Percentiles rank a stretch among this genome's conserved stretches.
phyloP scores from a whole-genome alignment of 768 basidiomycete genomes.

The Brasilioporus rufonigricans region DNA sequence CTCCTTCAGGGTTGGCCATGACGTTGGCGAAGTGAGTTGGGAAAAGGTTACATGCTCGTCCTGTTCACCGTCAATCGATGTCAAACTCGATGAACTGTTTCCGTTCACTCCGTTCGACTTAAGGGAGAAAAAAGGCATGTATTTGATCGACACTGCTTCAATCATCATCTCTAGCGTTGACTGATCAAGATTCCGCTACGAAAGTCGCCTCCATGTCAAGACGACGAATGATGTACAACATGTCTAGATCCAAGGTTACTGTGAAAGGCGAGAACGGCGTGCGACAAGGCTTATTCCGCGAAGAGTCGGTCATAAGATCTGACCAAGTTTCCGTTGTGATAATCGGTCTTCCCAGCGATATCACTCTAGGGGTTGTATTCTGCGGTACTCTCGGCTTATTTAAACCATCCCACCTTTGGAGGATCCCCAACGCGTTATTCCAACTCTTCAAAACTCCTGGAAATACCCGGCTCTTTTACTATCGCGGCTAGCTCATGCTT shows the following conservation, averaged over 20 bases:
- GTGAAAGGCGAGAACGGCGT: slow-evolving; percentile 4
- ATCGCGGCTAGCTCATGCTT: slow-evolving; percentile 17
- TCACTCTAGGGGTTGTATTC: slow-evolving; percentile 12
- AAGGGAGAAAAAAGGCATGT: slow-evolving; percentile 2
- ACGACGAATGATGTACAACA: slow-evolving; percentile 13
- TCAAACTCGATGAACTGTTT: slow-evolving; percentile 11
- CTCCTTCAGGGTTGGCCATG: slow-evolving; percentile 14
- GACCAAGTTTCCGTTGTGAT: slow-evolving; percentile 19
- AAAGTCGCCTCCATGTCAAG: slow-evolving; percentile 12
- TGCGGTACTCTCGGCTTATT: slow-evolving; percentile 15
- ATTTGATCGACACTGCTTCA: background rate
- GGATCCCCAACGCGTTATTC: slow-evolving; percentile 13
- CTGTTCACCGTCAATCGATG: background rate
- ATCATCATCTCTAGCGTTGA: slow-evolving; percentile 4
- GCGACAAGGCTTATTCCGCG: slow-evolving; percentile 5
- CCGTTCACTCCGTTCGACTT: slow-evolving; percentile 3
- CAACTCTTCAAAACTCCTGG: slow-evolving; percentile 16
- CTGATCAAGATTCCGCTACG: slow-evolving; percentile 12
- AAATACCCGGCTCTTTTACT: slow-evolving; percentile 10
- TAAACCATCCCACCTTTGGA: slow-evolving; percentile 8
- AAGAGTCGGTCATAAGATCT: slow-evolving; percentile 5
- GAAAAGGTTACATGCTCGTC: slow-evolving; percentile 1
- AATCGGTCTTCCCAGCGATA: slow-evolving; percentile 13
- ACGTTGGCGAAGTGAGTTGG: slow-evolving; percentile 14
- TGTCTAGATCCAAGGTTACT: slow-evolving; percentile 10